Conservation (phyloP, 495 filamentous ascomycete species). For the Hyaloscypha finlandica region DNA sequence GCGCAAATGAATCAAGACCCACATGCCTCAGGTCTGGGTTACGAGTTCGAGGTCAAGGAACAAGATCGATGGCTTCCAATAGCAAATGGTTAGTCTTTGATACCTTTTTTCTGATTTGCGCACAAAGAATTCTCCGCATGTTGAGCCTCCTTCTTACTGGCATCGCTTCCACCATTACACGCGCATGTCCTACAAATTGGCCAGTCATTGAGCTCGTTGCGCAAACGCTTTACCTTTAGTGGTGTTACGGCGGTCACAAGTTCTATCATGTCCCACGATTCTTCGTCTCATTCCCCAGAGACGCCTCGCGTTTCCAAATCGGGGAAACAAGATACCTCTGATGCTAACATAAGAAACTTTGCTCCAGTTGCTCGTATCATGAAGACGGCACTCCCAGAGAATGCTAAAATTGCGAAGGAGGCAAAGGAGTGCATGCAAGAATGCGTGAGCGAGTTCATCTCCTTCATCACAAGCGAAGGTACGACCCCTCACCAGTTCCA, state of each 20-base stretch:
- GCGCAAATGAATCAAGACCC: slow-evolving; percentile 62
- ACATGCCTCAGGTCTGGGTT: slow-evolving; percentile 60
- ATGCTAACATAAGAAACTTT: slow-evolving; percentile 90
- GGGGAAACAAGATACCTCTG: slow-evolving; percentile 49
- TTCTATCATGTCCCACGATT: slow-evolving; percentile 55
- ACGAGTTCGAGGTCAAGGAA: slow-evolving; percentile 99
- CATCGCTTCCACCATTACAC: slow-evolving; percentile 44
- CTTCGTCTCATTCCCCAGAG: slow-evolving; percentile 48
- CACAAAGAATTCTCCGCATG: slow-evolving; percentile 50
- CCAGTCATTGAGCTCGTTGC: slow-evolving; percentile 30
- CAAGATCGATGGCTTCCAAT: slow-evolving; percentile 99
- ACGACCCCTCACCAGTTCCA: slow-evolving; percentile 32
- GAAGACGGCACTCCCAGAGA: slow-evolving; percentile 95
- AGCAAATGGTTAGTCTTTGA: slow-evolving; percentile 91
- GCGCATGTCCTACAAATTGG: slow-evolving; percentile 32
- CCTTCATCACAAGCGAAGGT: slow-evolving; percentile 99
- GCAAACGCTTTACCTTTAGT: slow-evolving; percentile 36
- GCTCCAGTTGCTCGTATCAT: slow-evolving; percentile 97
- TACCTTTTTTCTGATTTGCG: slow-evolving; percentile 43
- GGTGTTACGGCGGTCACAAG: slow-evolving; percentile 30
- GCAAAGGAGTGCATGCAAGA: slow-evolving; percentile 99
- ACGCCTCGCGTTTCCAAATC: slow-evolving; percentile 44
- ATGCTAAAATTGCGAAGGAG: slow-evolving; percentile 99
- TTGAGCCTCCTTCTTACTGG: slow-evolving; percentile 48
- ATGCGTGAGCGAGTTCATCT: slow-evolving; percentile 99